phyloP scores from a whole-genome alignment of 2,329 filamentous ascomycete species.

The Dryadomyces quercivorus region DNA sequence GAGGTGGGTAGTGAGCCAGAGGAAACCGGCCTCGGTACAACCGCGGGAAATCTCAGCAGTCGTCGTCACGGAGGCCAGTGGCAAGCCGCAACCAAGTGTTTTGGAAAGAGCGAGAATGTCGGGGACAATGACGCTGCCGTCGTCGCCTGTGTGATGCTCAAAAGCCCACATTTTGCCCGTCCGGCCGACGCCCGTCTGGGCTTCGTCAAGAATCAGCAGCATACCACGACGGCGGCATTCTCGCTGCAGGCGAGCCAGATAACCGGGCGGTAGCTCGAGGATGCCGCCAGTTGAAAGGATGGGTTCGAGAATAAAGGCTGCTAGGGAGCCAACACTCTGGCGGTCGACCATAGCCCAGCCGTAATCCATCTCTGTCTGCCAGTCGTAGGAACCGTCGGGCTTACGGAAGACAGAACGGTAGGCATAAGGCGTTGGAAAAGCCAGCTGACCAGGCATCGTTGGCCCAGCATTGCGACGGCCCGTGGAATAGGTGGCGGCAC shows the following conservation, averaged over 20 bases:
- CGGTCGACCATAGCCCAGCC: constrained; percentile 49
- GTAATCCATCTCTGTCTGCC: constrained; percentile 51
- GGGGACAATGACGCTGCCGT: not conserved
- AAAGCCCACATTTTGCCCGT: constrained; percentile 1
- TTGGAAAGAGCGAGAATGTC: constrained; percentile 2
- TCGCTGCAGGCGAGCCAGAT: constrained; percentile 36
- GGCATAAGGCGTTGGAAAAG: constrained; percentile 45
- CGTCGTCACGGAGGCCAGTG: constrained; percentile 44
- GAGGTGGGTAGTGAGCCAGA: constrained; percentile 49
- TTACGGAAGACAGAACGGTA: constrained; percentile 51
- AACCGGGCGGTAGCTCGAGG: constrained; percentile 39
- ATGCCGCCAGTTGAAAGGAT: constrained; percentile 47
- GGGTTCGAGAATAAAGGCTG: constrained; percentile 50
- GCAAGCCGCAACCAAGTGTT: constrained; percentile 20
- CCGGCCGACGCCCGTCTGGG: constrained; percentile 2
- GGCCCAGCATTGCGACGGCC: constrained; percentile 34
- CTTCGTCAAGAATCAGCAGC: constrained; percentile 3
- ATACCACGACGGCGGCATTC: constrained; percentile 32
- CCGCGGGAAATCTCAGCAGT: constrained; percentile 37
- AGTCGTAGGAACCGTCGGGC: constrained; percentile 49
- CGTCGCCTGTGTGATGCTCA: not conserved
- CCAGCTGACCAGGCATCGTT: constrained; percentile 41
- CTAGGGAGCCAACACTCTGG: constrained; percentile 45
- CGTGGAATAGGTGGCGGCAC: constrained; percentile 39
- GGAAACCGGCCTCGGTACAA: constrained; percentile 34